These are phyloP conservation scores for Bauhinia variegata DNA, from an alignment of 306 rosid genomes.

Conservation along the genomic window DNA sequence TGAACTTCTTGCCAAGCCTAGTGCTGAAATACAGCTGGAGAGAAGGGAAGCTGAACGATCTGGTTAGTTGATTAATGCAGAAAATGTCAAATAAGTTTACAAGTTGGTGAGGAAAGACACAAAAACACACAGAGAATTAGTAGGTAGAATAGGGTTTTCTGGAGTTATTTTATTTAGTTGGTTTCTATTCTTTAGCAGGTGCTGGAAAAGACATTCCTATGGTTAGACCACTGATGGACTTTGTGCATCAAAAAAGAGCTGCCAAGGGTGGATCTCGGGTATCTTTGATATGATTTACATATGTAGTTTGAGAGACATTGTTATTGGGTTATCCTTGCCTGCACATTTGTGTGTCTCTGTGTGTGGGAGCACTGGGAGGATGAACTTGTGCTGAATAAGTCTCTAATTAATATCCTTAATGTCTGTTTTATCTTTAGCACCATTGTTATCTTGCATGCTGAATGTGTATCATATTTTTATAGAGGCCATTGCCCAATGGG, in stretches of 20 bases:
- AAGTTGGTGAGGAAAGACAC: background rate
- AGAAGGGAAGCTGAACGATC: slow-evolving; percentile 76
- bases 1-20: slow-evolving; percentile 62
- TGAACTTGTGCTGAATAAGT: slow-evolving; percentile 17
- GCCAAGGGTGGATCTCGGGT: slow-evolving; percentile 74
- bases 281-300: slow-evolving; percentile 14
- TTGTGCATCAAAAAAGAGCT: slow-evolving; percentile 81
- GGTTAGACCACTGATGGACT: slow-evolving; percentile 81
- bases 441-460: slow-evolving; percentile 14
- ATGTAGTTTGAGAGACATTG: slow-evolving; percentile 7
- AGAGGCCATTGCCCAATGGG: slow-evolving; percentile 63
- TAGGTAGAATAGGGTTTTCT: background rate
- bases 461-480: slow-evolving; percentile 33
- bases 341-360: background rate
- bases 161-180: slow-evolving; percentile 2
- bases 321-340: slow-evolving; percentile 13
- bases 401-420: slow-evolving; percentile 10
- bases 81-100: slow-evolving; percentile 11
- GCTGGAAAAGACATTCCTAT: slow-evolving; percentile 60
- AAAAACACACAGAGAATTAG: background rate
- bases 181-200: slow-evolving; percentile 45
- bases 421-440: slow-evolving; percentile 17
- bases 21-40: slow-evolving; percentile 81
- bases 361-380: slow-evolving; percentile 4
- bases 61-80: slow-evolving; percentile 51